These are phyloP conservation scores for Parathielavia appendiculata DNA, from an alignment of 495 filamentous ascomycete genomes.

Conservation along the genomic window DNA sequence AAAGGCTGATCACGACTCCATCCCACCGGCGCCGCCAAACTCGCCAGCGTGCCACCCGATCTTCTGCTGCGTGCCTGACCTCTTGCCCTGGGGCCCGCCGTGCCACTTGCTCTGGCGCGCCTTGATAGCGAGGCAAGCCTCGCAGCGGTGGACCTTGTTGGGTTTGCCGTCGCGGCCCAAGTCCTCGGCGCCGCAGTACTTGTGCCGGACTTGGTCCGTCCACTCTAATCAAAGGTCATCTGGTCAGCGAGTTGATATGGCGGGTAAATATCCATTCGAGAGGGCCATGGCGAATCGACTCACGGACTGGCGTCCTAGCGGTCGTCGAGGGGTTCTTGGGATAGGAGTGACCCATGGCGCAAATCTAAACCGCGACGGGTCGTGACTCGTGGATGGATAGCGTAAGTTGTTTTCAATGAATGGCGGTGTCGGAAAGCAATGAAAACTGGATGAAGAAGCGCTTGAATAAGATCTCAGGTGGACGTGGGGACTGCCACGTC, in stretches of 20 bases:
- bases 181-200: constrained; percentile 30
- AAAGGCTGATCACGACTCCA: background rate
- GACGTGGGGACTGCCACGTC: no score
- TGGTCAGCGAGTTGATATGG: background rate
- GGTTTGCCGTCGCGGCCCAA: constrained; percentile 18
- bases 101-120: constrained; percentile 11
- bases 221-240: constrained; percentile 14
- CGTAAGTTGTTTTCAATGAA: no score
- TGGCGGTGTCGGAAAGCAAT: no score
- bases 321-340: constrained; percentile 18
- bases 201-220: constrained; percentile 24
- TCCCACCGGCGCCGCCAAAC: background rate
- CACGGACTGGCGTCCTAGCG: background rate
- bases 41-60: constrained; percentile 15
- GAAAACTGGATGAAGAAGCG: no score
- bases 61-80: constrained; percentile 23
- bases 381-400: no score
- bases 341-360: constrained; percentile 25
- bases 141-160: constrained; percentile 24
- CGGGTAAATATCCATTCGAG: background rate
- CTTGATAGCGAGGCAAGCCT: constrained; percentile 27
- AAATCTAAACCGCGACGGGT: no score
- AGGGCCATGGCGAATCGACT: no score
- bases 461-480: no score
- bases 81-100: constrained; percentile 14